Evolutionary conservation across 2,329 filamentous ascomycete genomes (phyloP).

Genomic region (Scytalidium sp.): DNA sequence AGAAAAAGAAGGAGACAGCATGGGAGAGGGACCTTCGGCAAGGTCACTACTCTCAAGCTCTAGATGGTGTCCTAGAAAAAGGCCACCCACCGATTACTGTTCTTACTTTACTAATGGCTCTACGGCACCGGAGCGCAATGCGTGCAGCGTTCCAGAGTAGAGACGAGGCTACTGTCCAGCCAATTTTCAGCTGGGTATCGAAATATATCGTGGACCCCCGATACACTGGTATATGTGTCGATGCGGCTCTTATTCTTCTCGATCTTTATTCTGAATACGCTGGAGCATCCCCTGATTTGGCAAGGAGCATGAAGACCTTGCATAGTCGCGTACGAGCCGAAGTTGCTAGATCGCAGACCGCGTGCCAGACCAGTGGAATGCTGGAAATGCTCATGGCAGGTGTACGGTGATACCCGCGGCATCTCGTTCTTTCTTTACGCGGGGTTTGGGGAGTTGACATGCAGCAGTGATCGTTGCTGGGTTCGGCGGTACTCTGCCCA

Average conservation of each 20-base stretch:
- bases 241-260: slow-evolving; percentile 76
- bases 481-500: not conserved
- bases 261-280: slow-evolving; percentile 85
- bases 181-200: slow-evolving; percentile 79
- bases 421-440: too few relatives aligned
- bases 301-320: slow-evolving; percentile 65
- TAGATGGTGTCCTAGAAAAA: slow-evolving; percentile 72
- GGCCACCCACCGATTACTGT: slow-evolving; percentile 56
- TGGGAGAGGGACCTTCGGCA: slow-evolving; percentile 85
- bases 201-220: slow-evolving; percentile 79
- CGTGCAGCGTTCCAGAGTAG: slow-evolving; percentile 75
- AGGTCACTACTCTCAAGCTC: slow-evolving; percentile 70
- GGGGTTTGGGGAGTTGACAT: too few relatives aligned
- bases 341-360: slow-evolving; percentile 80
- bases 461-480: not conserved
- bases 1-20: slow-evolving; percentile 60
- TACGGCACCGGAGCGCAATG: slow-evolving; percentile 84
- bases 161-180: slow-evolving; percentile 77
- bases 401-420: slow-evolving; percentile 25
- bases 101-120: slow-evolving; percentile 76
- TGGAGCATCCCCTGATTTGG: slow-evolving; percentile 69
- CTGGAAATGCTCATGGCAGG: slow-evolving; percentile 70
- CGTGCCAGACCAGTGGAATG: slow-evolving; percentile 83
- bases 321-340: slow-evolving; percentile 70
- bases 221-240: slow-evolving; percentile 76